phyloP scores from a whole-genome alignment of 371 early-diverging fungal species.

The Phascolomyces articulosus region DNA sequence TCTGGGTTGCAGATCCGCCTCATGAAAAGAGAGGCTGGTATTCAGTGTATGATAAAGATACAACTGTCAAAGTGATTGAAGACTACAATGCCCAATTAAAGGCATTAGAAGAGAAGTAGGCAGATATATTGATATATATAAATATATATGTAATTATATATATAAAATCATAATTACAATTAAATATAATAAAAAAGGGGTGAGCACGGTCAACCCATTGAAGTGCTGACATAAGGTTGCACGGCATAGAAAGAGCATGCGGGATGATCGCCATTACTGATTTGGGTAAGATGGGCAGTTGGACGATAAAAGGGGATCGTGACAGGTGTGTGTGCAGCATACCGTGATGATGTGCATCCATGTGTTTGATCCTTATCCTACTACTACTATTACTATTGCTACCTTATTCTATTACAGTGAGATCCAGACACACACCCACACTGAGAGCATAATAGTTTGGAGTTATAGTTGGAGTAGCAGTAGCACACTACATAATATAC shows the following conservation, averaged over 20 bases:
- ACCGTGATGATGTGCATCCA: slow-evolving; percentile 8
- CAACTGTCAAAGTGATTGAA: slow-evolving; percentile 11
- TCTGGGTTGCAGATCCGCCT: slow-evolving; percentile 51
- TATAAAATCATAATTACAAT: no score
- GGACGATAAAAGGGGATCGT: slow-evolving; percentile 1
- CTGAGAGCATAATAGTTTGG: no score
- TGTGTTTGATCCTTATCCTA: slow-evolving; percentile 4
- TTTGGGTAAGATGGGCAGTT: not conserved
- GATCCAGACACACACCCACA: no score
- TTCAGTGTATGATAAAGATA: slow-evolving; percentile 43
- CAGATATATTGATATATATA: no score
- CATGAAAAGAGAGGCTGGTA: slow-evolving; percentile 55
- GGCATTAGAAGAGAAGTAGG: not conserved
- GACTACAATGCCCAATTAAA: not conserved
- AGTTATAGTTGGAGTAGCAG: no score
- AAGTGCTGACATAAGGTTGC: not conserved
- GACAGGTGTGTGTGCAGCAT: slow-evolving; percentile 4
- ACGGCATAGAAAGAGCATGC: not conserved
- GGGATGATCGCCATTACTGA: not conserved
- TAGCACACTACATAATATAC: no score
- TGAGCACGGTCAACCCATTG: not conserved
- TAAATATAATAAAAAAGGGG: not conserved
- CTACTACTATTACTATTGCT: not conserved
- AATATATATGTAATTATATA: no score
- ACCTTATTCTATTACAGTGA: no score